Base-by-base conservation (phyloP, 108 stramenopile genomes). In the Cylindrotheca fusiformis region DNA sequence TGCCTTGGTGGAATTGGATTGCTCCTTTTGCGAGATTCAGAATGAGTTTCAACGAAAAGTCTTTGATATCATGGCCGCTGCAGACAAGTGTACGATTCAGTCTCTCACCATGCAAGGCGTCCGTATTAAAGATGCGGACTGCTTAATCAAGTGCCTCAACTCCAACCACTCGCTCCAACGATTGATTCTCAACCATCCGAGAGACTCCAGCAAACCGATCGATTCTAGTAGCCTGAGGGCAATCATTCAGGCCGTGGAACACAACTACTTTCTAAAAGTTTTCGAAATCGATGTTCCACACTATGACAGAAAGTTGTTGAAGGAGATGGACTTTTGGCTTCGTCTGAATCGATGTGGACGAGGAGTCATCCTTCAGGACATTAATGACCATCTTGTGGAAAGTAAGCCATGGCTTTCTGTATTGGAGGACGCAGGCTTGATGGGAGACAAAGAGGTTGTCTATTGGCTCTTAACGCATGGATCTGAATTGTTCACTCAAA, bases 241-340 rank as follows among this genome's bases (percentile, higher is more conserved):
- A 14, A 56, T 74, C 27, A 22, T 29, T 4, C 41, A 59, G 30
- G 72, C 65, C 10, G 20, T 74, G 21, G 33, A 65, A 19, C 23
- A 29, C 8, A 74, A 74, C 32, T 74, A 61, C 29, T 62, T 44
- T 18, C 29, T 74, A 20, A 1, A 55, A 67, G 44, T 17, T 18
- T 32, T 74, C 19, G 33, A 28, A 18, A 53, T 74, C 4, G 72
- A 74, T 61, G 27, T 30, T 18, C 51, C 41, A 6, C 2, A 45
- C 19, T 26, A 53, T n/a, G 28, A 49, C 41, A 21, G 20, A 24
- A 53, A 55, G 29, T 4, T 60, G 1, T 31, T 51, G 28, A 30
- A 60, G n/a, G 55, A 66, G n/a, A 67, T 74, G 44, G 47, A 74
- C 21, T 55, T 58, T 62, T 66, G 65, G 72, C 28, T 74, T 12